These are phyloP conservation scores for Fomitopsis pinicola DNA, from an alignment of 1,284 basidiomycete genomes.

Conservation along the genomic window DNA sequence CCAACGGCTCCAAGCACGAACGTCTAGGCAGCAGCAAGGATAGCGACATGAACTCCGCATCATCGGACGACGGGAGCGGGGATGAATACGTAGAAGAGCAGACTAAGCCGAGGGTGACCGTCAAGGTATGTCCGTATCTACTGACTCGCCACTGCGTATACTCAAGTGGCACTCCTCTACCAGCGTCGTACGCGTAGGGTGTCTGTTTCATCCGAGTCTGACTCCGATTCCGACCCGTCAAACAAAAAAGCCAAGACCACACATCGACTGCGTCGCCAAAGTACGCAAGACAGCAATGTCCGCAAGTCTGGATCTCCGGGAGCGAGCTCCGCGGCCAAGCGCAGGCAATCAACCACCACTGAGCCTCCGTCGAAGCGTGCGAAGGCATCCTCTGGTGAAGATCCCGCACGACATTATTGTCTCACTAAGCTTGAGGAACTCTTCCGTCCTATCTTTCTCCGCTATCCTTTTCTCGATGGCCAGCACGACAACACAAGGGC, in stretches of 20 bases:
- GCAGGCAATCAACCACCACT: slow-evolving; percentile 36
- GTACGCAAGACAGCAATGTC: slow-evolving; percentile 9
- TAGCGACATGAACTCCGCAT: slow-evolving; percentile 22
- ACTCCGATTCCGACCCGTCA: slow-evolving; percentile 20
- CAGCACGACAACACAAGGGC: slow-evolving; percentile 30
- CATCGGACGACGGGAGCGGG: slow-evolving; percentile 56
- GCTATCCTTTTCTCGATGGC: slow-evolving; percentile 50
- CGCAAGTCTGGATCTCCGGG: slow-evolving; percentile 19
- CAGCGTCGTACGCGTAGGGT: slow-evolving; percentile 17
- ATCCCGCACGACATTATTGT: slow-evolving; percentile 73
- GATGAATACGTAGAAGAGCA: slow-evolving; percentile 64
- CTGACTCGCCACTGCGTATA: background rate
- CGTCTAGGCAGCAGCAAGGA: slow-evolving; percentile 1
- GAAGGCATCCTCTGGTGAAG: slow-evolving; percentile 40
- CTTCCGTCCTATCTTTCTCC: slow-evolving; percentile 62
- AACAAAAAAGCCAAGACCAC: slow-evolving; percentile 12
- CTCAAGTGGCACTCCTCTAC: background rate
- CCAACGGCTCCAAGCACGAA: slow-evolving; percentile 9
- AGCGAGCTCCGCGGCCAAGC: slow-evolving; percentile 30
- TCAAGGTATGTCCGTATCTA: slow-evolving; percentile 40
- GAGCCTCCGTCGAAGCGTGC: slow-evolving; percentile 38
- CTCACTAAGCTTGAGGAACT: slow-evolving; percentile 66
- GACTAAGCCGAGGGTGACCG: slow-evolving; percentile 26
- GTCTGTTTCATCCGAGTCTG: slow-evolving; percentile 43
- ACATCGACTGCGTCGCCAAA: slow-evolving; percentile 17